Conservation (phyloP, 2,329 filamentous ascomycete species). For the Thyridium curvatum region DNA sequence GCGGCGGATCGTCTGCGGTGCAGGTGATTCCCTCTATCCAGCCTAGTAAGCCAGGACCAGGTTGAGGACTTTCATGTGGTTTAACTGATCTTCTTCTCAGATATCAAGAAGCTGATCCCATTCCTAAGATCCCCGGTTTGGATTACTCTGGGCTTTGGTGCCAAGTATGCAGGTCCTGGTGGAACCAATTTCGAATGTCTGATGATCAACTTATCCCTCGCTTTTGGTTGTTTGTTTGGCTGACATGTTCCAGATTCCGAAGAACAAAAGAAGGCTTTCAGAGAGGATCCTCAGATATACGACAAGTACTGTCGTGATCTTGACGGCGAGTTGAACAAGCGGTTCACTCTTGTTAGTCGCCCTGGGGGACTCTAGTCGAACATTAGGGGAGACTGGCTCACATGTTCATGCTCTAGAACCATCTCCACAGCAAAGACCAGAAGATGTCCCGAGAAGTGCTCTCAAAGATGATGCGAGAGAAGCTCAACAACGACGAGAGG, state of each 20-base stretch:
- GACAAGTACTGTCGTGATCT: conserved; percentile 6
- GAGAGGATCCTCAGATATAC: not conserved
- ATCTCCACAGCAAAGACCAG: conserved; percentile 1
- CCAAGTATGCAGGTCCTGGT: conserved; percentile 2
- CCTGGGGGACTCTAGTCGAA: too few species aligned
- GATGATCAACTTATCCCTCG: not conserved
- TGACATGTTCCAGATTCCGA: not conserved
- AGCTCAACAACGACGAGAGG: not conserved
- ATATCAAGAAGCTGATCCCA: conserved; percentile 5
- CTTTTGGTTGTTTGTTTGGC: not conserved
- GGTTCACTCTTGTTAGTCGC: conserved; percentile 3
- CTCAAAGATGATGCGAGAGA: not conserved
- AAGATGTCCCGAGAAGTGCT: not conserved
- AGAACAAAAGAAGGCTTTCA: too few species aligned
- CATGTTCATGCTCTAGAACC: not conserved
- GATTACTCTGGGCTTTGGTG: too few species aligned
- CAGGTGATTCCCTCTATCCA: conserved; percentile 18
- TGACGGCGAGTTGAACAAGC: conserved; percentile 8
- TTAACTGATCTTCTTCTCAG: too few species aligned
- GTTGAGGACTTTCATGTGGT: too few species aligned
- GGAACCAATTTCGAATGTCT: conserved; percentile 3
- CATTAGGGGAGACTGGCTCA: too few species aligned
- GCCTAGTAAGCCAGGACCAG: not conserved
- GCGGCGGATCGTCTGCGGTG: conserved; percentile 20
- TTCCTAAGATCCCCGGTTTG: conserved; percentile 8